Evolutionary conservation across 495 filamentous ascomycete genomes (phyloP), one percentile per base, ranked within the genome.

Genomic region (Ramalina intermedia): DNA sequence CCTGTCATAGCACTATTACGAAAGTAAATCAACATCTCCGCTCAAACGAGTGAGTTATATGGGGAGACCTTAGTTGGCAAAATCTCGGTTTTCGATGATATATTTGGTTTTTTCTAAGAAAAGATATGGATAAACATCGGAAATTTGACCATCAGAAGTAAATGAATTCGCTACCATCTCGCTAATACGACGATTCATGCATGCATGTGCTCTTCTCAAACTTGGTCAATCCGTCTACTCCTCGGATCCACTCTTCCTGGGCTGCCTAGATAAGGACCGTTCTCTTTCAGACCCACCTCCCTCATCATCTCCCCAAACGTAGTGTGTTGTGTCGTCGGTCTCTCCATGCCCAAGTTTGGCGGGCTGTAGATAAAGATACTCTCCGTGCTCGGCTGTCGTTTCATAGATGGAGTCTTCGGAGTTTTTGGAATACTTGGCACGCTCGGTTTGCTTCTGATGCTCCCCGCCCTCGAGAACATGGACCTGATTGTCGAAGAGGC

Each of bases 281-380:
- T 69, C 41, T 62, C 61, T 54, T 61, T 66, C 41, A 76, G 71
- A 11, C 70, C 73, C 2, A 73, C 79, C 17, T 66, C 61, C 54
- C 78, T 71, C 66, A 87, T 76, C 66, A 86, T 69, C 52, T 78
- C 73, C 23, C 70, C 72, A 54, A 86, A 84, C 2, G 77, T 82
- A 16, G 79, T 85, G 51, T 73, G 63, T 8, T 64, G 66, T 17
- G 63, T 64, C 14, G 64, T 61, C 41, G 49, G 58, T 52, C 37
- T 66, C 54, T 54, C 66, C 63, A 40, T 62, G 51, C 27, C 63
- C 27, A 60, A 63, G 6, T 65, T 67, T 9, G 75, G 75, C 47
- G 84, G 81, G 5, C 80, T 76, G 62, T 82, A 86, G 13, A 87
- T 71, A 53, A 78, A 76, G 57, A 86, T 85, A 62, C 75, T 80